Percentiles rank a stretch among this genome's conserved stretches.
phyloP scores from a whole-genome alignment of 2,329 filamentous ascomycete species.

The Alternaria tenuissima region DNA sequence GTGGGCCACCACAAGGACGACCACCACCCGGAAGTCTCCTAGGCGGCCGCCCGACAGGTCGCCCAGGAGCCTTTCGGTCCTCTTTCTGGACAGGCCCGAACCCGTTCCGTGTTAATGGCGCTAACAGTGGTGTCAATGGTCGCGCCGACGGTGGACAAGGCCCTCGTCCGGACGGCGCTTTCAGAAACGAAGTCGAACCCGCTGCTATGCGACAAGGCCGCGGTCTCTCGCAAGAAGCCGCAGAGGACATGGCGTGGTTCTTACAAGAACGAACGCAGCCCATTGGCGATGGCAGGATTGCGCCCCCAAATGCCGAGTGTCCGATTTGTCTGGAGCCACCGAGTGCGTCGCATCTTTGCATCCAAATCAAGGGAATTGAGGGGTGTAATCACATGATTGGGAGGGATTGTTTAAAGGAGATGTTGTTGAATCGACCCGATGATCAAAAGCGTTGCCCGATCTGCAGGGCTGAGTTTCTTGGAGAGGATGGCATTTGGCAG shows the following conservation, averaged over 20 bases:
- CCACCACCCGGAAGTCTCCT: neutral
- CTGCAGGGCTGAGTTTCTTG: slow-evolving; percentile 27
- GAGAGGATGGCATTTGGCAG: neutral
- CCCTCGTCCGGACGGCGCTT: neutral
- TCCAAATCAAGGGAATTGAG: slow-evolving; percentile 18
- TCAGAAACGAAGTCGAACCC: neutral
- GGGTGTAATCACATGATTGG: slow-evolving; percentile 32
- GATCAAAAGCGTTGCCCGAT: slow-evolving; percentile 26
- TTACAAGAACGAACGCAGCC: slow-evolving; percentile 10
- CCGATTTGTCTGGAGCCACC: slow-evolving; percentile 22
- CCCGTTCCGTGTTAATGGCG: neutral
- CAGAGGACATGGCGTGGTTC: neutral
- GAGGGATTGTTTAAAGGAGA: slow-evolving; percentile 16
- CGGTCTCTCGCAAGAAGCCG: neutral
- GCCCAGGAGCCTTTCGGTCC: neutral
- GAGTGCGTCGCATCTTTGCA: slow-evolving; percentile 12
- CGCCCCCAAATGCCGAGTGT: slow-evolving; percentile 13
- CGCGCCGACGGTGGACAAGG: neutral
- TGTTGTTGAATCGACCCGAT: slow-evolving; percentile 13
- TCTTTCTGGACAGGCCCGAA: neutral
- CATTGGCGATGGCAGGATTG: neutral
- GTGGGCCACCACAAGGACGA: neutral
- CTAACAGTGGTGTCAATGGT: neutral
- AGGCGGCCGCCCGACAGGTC: neutral
- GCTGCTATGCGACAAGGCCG: neutral